A percentile compares a stretch with the other conserved stretches of the same genome.
Conservation (phyloP, 2,329 filamentous ascomycete species). For the Fusarium odoratissimum region DNA sequence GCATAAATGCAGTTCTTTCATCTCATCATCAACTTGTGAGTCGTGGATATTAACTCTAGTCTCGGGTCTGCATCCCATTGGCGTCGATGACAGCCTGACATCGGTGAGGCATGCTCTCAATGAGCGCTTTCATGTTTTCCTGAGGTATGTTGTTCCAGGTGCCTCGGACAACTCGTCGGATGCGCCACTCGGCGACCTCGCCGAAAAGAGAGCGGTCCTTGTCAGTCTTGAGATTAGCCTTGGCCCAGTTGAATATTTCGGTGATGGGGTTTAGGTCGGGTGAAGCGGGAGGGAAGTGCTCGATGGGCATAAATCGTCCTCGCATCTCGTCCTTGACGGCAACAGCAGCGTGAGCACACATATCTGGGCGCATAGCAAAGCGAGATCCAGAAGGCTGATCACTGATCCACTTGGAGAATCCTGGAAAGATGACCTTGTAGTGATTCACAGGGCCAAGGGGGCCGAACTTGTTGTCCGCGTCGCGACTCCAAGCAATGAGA, state of each 20-base stretch:
- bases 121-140: neutral
- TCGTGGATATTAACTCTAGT: neutral
- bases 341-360: neutral
- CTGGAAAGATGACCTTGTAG: neutral
- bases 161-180: neutral
- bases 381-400: neutral
- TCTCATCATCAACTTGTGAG: neutral
- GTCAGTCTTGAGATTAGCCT: constrained; percentile 3
- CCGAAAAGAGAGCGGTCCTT: neutral
- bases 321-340: constrained; percentile 7
- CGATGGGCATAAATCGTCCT: neutral
- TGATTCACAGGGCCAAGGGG: neutral
- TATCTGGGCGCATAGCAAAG: constrained; percentile 9
- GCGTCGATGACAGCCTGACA: constrained; percentile 33
- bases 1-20: neutral
- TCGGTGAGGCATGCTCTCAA: constrained; percentile 21
- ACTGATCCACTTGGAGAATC: constrained; percentile 1
- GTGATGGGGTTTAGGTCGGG: constrained; percentile 28
- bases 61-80: constrained; percentile 22
- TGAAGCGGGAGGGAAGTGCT: constrained; percentile 23
- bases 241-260: constrained; percentile 12
- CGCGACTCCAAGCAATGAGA: constrained; percentile 4
- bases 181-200: neutral
- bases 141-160: constrained; percentile 12
- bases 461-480: neutral